Evolutionary conservation across 2,329 filamentous ascomycete species (phyloP).

Genomic region (Cordyceps sp.): DNA sequence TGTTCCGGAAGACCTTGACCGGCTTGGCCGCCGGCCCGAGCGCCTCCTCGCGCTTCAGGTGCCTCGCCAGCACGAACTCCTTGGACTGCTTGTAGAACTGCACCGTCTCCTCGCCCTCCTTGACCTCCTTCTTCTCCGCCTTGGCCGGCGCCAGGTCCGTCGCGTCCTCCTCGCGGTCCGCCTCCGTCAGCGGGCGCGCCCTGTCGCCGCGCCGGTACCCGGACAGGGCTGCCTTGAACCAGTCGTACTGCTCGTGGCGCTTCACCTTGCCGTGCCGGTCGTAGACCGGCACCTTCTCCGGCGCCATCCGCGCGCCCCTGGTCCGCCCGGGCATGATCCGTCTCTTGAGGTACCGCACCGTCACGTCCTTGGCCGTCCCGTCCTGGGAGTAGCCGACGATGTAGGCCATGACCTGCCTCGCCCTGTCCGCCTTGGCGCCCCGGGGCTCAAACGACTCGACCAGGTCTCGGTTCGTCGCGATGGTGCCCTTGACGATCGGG

Average conservation of each 20-base stretch:
- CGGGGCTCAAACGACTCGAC: constrained; percentile 66
- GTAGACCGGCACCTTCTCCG: constrained; percentile 69
- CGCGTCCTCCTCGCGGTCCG: constrained; percentile 65
- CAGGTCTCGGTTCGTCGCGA: constrained; percentile 58
- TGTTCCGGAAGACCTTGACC: constrained; percentile 58
- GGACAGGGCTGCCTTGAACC: constrained; percentile 70
- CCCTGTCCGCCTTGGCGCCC: constrained; percentile 66
- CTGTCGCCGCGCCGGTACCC: constrained; percentile 42
- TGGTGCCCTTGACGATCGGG: constrained; percentile 47
- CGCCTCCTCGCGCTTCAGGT: constrained; percentile 84
- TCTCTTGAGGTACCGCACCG: constrained; percentile 72
- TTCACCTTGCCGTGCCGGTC: constrained; percentile 63
- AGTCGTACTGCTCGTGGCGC: constrained; percentile 64
- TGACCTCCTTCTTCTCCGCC: constrained; percentile 54
- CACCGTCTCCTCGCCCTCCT: constrained; percentile 64
- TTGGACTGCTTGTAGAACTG: constrained; percentile 78
- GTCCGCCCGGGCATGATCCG: constrained; percentile 76
- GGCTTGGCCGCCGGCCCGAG: constrained; percentile 51
- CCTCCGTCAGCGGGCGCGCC: constrained; percentile 41
- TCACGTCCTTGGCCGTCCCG: constrained; percentile 87
- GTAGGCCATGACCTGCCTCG: constrained; percentile 82
- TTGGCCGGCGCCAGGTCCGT: constrained; percentile 60
- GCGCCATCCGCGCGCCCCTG: constrained; percentile 63
- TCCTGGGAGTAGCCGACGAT: constrained; percentile 69
- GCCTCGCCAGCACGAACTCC: constrained; percentile 71